Evolutionary conservation across 768 basidiomycete species (phyloP), one percentile per base, ranked within the genome.

Genomic region (Lyophyllum decastes): DNA sequence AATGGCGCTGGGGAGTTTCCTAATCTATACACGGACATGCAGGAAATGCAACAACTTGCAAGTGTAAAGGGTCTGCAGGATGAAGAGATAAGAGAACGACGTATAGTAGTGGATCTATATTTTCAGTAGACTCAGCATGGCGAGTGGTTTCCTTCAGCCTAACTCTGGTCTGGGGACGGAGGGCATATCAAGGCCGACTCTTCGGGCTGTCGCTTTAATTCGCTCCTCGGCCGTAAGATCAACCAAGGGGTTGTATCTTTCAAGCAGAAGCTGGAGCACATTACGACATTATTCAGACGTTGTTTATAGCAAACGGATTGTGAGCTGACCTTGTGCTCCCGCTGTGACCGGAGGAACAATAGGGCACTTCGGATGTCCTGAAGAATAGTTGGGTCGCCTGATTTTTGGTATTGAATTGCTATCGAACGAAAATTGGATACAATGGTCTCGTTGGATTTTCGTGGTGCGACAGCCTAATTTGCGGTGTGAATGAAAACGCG

Each of bases 141-240:
- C 7, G 22, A 2, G 12, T n/a, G 11, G 38, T 34, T 43, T 41
- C 43, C 21, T 22, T 48, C 19, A 50, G 21, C 44, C 34, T 53
- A 26, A 52, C 41, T 70, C 64, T 46, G 68, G 61, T 51, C 73
- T 72, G 57, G 68, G 75, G 27, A 74, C 71, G 46, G 82, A 66
- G 10, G 94, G 94, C 81, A 95, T 88, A 65, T 96, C 81, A 52
- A 98, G 73, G 4, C 95, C 95, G 34, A 98, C 95, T 61, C 94
- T 77, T 44, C 86, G 81, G 2, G 94, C 94, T 0, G 95, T 95
- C 1, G 92, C 92, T 65, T 87, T 79, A 59, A 96, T 82, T 62
- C 90, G 78, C 68, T 96, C 93, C 62, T 93, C 86, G 5, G 81
- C 75, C 0, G 92, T 89, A 61, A 95, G 78, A 66, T 94, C 90